Base-by-base conservation (phyloP, 164 flowering plant species). In the Vitis rupestris region DNA sequence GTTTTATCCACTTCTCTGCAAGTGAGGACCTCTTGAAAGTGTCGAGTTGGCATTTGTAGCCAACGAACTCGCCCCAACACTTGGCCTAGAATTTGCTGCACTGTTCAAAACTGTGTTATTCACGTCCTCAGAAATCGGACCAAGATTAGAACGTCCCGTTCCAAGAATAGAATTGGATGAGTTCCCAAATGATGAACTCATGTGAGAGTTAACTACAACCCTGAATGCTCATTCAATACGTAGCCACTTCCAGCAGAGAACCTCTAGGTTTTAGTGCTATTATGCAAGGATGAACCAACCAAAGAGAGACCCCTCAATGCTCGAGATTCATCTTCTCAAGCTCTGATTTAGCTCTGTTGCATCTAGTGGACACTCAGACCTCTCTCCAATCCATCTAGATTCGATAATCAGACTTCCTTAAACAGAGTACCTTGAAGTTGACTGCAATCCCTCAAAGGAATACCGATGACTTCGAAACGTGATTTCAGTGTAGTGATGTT, bases 21-120 rank as follows among this genome's bases (percentile, higher is more conserved):
- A 75, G 74, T 83, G 90, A 49, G 97, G 92, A 30, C 95, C 99
- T n/a, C 98, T 97, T 8, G 99, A 93, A 64, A 89, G 83, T 2
- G 88, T 89, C 6, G 99, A 95, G 71, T 93, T 95, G 9, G 98
- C 98, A 84, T 93, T 97, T 54, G 99, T 91, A 27, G 91, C 97
- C 79, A 93, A 75, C 10, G 99, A 95, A 77, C 97, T 91, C 31
- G 96, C 99, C 59, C 97, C 97, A 72, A 90, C 87, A 81, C 99
- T 91, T 4, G 92, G 94, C 50, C 93, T 97, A 1, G 99, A 93
- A 81, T 80, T 92, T 61, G 86, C 90, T 60, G 85, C 86, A 72
- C 92, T 84, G 69, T 85, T 89, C 71, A 89, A 74, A 17, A 81
- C 79, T 17, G 80, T 74, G 68, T 86, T 89, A 71, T 82, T 85